These are phyloP conservation scores for Evansstolkia leycettana DNA, from an alignment of 495 filamentous ascomycete species.

Conservation along the genomic window DNA sequence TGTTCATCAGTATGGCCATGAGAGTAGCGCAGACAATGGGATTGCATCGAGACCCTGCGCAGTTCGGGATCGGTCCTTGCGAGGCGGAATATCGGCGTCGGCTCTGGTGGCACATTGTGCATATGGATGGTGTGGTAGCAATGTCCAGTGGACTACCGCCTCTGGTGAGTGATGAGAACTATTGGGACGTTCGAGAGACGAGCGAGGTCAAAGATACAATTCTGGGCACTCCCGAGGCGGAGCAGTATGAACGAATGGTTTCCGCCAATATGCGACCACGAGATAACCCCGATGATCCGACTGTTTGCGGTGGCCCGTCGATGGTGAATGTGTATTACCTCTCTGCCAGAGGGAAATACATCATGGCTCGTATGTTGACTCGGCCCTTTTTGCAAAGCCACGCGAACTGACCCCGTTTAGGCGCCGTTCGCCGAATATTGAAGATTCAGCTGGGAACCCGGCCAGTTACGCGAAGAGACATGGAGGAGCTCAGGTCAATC, in stretches of 20 bases:
- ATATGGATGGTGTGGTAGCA: conserved; percentile 45
- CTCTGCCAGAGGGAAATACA: conserved; percentile 33
- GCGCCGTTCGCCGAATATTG: conserved; percentile 31
- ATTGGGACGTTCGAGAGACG: conserved; percentile 33
- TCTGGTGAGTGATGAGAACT: conserved; percentile 31
- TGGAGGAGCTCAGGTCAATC: conserved; percentile 33
- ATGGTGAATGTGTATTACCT: conserved; percentile 38
- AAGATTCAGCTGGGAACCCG: conserved; percentile 34
- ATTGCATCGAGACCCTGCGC: conserved; percentile 55
- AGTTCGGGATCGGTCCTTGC: conserved; percentile 49
- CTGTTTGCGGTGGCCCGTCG: conserved; percentile 30
- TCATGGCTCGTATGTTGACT: conserved; percentile 30
- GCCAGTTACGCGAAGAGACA: conserved; percentile 29
- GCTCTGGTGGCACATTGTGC: conserved; percentile 63
- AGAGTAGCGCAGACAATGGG: conserved; percentile 65
- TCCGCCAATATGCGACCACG: conserved; percentile 18
- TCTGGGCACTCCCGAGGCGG: conserved; percentile 26
- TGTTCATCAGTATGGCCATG: conserved; percentile 43
- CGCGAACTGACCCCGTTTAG: conserved; percentile 10
- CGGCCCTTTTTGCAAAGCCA: not conserved
- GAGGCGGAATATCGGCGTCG: conserved; percentile 59
- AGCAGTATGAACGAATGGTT: conserved; percentile 23
- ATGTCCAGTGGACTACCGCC: conserved; percentile 37
- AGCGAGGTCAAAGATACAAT: conserved; percentile 36
- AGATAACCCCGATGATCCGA: conserved; percentile 34